Conservation (phyloP, 2,329 filamentous ascomycete species). For the Stachybotrys chlorohalonatus region DNA sequence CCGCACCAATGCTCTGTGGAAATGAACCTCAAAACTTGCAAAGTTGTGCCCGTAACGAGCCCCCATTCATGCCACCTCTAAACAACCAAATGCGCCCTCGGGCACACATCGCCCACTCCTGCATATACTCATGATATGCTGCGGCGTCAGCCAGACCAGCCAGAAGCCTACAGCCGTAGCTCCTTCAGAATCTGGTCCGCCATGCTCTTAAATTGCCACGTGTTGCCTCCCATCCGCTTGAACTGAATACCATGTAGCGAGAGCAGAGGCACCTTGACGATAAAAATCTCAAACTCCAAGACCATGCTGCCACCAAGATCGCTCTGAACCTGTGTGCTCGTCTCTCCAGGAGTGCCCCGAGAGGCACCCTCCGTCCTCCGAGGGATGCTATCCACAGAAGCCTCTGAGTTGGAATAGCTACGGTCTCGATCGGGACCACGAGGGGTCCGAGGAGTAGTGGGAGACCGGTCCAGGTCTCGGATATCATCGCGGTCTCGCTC, state of each 20-base stretch:
- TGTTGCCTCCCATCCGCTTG: slow-evolving; percentile 90
- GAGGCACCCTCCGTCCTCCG: slow-evolving; percentile 41
- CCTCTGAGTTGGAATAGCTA: slow-evolving; percentile 81
- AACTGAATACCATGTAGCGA: slow-evolving; percentile 95
- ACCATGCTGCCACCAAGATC: slow-evolving; percentile 79
- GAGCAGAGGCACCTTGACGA: slow-evolving; percentile 92
- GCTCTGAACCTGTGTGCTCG: slow-evolving; percentile 82
- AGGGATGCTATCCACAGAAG: slow-evolving; percentile 66
- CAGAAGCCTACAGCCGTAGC: slow-evolving; percentile 55
- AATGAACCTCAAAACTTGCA: neutral
- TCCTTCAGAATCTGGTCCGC: slow-evolving; percentile 89
- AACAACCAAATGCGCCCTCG: no score
- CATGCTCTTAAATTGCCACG: slow-evolving; percentile 99
- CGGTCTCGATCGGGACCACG: slow-evolving; percentile 47
- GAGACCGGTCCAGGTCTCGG: slow-evolving; percentile 43
- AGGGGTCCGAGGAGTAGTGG: slow-evolving; percentile 32
- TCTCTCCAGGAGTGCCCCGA: slow-evolving; percentile 67
- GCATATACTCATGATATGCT: no score
- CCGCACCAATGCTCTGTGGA: neutral
- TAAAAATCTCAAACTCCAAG: slow-evolving; percentile 88
- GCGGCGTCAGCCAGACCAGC: no score
- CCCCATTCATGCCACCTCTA: no score
- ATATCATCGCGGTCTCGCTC: slow-evolving; percentile 65
- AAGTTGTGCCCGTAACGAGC: neutral
- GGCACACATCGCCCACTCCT: no score